Percentiles rank a stretch among this genome's conserved stretches.
Conservation (phyloP, 306 rosid species). For the Castanea crenata region DNA sequence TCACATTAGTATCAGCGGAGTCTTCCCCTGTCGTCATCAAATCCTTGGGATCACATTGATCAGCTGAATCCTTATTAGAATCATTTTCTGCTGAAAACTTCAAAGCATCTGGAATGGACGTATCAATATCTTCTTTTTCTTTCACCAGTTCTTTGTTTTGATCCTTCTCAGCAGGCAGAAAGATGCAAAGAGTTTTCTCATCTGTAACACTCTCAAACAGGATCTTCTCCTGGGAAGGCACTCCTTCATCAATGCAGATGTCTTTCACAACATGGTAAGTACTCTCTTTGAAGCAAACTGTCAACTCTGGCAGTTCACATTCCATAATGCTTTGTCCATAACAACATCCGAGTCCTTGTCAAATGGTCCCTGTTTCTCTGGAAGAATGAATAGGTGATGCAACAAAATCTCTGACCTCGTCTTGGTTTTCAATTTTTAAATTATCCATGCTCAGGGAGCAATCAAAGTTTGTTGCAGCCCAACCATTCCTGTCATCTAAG, state of each 20-base stretch:
- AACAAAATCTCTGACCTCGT: constrained; percentile 15
- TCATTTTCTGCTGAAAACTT: constrained; percentile 26
- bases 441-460: constrained; percentile 14
- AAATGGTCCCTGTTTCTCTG: constrained; percentile 27
- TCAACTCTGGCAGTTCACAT: constrained; percentile 59
- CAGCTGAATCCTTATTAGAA: constrained; percentile 27
- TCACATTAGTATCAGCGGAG: constrained; percentile 14
- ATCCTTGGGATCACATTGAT: constrained; percentile 29
- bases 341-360: constrained; percentile 35
- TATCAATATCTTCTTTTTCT: constrained; percentile 29
- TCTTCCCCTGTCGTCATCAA: constrained; percentile 21
- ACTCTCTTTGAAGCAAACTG: constrained; percentile 57
- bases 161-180: constrained; percentile 23
- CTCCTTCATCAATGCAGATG: constrained; percentile 78
- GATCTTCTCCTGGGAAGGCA: constrained; percentile 42
- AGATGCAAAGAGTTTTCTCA: constrained; percentile 34
- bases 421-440: constrained; percentile 24
- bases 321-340: constrained; percentile 55
- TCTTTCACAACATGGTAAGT: constrained; percentile 62
- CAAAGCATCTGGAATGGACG: constrained; percentile 5
- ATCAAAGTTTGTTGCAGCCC: constrained; percentile 26
- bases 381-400: constrained; percentile 41
- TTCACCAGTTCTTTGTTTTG: constrained; percentile 17
- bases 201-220: constrained; percentile 37
- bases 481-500: constrained; percentile 23